These are phyloP conservation scores for Citrullus colocynthis DNA, from an alignment of 306 rosid genomes.

Conservation along the genomic window DNA sequence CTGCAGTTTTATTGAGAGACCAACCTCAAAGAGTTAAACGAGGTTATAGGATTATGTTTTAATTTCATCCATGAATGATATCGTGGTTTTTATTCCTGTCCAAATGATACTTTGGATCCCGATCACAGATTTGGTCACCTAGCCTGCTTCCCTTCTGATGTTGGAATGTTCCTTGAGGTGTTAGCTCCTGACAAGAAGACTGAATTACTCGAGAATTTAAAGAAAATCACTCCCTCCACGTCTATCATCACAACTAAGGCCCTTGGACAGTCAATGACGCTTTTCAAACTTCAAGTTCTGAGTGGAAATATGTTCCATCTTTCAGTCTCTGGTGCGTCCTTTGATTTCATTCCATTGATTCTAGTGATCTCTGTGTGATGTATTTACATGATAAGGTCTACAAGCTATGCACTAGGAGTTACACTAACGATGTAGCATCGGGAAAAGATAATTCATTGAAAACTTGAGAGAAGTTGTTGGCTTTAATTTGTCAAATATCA, in stretches of 20 bases:
- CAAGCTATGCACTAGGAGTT: neutral
- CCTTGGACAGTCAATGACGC: conserved; percentile 65
- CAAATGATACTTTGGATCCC: conserved; percentile 16
- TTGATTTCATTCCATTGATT: conserved; percentile 1
- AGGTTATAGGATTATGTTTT: neutral
- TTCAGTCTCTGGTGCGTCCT: conserved; percentile 52
- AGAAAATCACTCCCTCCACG: conserved; percentile 27
- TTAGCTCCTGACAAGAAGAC: conserved; percentile 52
- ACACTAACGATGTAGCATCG: neutral
- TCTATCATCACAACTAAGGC: conserved; percentile 29
- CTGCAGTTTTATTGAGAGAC: neutral
- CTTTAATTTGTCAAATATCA: neutral
- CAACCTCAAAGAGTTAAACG: neutral
- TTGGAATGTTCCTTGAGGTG: conserved; percentile 60
- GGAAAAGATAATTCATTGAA: neutral
- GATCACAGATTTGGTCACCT: conserved; percentile 84
- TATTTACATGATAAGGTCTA: neutral
- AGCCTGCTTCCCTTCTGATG: conserved; percentile 69
- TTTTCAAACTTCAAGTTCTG: conserved; percentile 58
- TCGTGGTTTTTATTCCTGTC: neutral
- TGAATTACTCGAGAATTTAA: conserved; percentile 46
- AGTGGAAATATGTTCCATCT: conserved; percentile 33
- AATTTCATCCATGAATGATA: conserved; percentile 3
- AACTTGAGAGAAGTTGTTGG: neutral
- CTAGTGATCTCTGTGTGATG: neutral